A percentile compares a stretch with the other conserved stretches of the same genome.
These are phyloP conservation scores for Baorangia bicolor DNA, from an alignment of 768 basidiomycete species.

Conservation along the genomic window DNA sequence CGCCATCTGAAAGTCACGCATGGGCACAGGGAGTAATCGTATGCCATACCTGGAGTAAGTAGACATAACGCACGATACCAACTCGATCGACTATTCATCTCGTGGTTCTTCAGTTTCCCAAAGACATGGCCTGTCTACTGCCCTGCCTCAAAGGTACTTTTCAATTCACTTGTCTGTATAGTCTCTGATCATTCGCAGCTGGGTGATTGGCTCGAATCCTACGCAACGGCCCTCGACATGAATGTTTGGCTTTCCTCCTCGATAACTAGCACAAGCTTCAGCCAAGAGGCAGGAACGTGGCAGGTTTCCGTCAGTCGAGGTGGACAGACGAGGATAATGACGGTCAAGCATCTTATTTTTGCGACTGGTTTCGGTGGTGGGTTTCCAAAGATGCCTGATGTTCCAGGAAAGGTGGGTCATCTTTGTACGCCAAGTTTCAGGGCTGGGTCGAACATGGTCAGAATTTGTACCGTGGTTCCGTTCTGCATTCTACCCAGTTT, in stretches of 20 bases:
- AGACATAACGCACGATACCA: not conserved
- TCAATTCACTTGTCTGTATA: not conserved
- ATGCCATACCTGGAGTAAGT: slow-evolving; percentile 55
- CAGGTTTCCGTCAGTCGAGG: slow-evolving; percentile 36
- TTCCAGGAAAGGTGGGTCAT: slow-evolving; percentile 40
- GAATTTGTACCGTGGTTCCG: slow-evolving; percentile 51
- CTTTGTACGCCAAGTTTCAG: not conserved
- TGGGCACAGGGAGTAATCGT: slow-evolving; percentile 44
- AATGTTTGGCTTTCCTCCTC: slow-evolving; percentile 58
- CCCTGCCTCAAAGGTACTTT: slow-evolving; percentile 47
- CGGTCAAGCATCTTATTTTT: slow-evolving; percentile 52
- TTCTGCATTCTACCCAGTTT: slow-evolving; percentile 54
- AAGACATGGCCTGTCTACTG: slow-evolving; percentile 51
- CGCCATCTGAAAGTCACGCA: not conserved
- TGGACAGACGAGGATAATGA: slow-evolving; percentile 33
- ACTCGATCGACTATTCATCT: not conserved
- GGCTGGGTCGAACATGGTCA: slow-evolving; percentile 9
- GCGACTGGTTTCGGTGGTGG: slow-evolving; percentile 54
- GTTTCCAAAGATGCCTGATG: slow-evolving; percentile 43
- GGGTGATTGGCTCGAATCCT: slow-evolving; percentile 63
- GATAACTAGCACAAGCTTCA: slow-evolving; percentile 35
- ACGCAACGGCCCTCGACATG: slow-evolving; percentile 56
- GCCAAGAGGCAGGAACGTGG: slow-evolving; percentile 41
- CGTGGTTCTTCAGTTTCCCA: slow-evolving; percentile 42
- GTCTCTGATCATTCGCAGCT: slow-evolving; percentile 35